A percentile compares a stretch with the other conserved stretches of the same genome.
phyloP scores from a whole-genome alignment of 768 basidiomycete genomes.

The Mycena venus region DNA sequence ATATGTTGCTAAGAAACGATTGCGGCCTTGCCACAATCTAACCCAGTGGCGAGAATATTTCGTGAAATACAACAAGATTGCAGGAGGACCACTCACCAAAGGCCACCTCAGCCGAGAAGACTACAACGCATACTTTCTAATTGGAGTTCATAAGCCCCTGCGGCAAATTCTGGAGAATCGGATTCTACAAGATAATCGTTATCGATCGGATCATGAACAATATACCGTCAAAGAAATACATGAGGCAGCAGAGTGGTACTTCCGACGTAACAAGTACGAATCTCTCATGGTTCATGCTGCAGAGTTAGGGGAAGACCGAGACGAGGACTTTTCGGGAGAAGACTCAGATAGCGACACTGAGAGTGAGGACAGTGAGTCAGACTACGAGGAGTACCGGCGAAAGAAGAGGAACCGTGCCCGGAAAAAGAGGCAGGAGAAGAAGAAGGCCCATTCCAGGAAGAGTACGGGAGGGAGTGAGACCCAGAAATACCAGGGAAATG shows the following conservation, averaged over 20 bases:
- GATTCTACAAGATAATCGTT: too few relatives aligned
- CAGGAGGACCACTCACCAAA: background rate
- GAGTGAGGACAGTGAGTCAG: too few relatives aligned
- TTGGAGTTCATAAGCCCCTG: background rate
- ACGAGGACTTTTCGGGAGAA: too few relatives aligned
- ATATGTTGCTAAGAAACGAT: too few relatives aligned
- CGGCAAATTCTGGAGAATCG: too few relatives aligned
- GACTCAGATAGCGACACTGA: too few relatives aligned
- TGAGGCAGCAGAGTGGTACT: slow-evolving; percentile 12
- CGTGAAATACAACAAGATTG: too few relatives aligned
- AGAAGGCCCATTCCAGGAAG: background rate
- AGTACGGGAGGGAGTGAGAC: background rate
- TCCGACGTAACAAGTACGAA: slow-evolving; percentile 9
- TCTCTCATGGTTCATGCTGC: slow-evolving; percentile 1
- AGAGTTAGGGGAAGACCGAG: too few relatives aligned
- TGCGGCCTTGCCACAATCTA: too few relatives aligned
- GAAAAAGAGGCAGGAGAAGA: background rate
- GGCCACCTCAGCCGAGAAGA: background rate
- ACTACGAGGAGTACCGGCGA: background rate
- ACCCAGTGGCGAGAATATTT: too few relatives aligned
- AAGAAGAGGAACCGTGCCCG: background rate
- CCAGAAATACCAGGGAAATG: background rate
- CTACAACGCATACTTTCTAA: background rate
- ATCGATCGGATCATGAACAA: too few relatives aligned
- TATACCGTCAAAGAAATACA: background rate